phyloP scores from a whole-genome alignment of 1,284 basidiomycete genomes.

The Fomitopsis pinicola region DNA sequence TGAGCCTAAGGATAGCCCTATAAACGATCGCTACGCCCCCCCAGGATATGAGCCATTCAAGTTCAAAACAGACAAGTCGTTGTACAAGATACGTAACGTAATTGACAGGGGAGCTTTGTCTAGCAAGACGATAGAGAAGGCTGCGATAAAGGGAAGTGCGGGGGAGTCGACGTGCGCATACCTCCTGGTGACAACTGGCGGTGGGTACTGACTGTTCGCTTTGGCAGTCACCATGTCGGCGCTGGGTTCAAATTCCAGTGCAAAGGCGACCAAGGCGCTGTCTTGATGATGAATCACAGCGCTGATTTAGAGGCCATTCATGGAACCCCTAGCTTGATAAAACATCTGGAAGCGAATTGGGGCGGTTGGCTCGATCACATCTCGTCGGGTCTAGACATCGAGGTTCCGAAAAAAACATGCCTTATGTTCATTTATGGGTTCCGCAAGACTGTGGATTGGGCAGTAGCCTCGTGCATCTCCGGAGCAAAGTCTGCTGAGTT shows the following conservation, averaged over 20 bases:
- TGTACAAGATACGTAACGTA: background rate
- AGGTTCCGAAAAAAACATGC: background rate
- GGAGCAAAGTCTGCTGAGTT: background rate
- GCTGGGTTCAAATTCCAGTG: background rate
- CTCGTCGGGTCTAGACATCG: background rate
- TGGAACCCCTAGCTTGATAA: background rate
- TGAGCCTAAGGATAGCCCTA: background rate
- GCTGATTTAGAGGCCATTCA: background rate
- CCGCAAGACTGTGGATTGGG: background rate
- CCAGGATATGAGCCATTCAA: background rate
- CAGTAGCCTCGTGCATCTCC: background rate
- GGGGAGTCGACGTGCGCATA: background rate
- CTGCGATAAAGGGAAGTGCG: background rate
- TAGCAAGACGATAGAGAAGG: background rate
- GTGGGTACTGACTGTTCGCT: background rate
- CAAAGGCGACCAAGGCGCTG: background rate
- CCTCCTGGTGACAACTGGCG: background rate
- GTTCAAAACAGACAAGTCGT: background rate
- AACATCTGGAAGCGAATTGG: background rate
- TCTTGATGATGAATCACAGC: background rate
- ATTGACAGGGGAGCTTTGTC: background rate
- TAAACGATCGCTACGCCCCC: background rate
- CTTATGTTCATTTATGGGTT: background rate
- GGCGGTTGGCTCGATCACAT: background rate
- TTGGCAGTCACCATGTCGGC: background rate